Evolutionary conservation across 2,329 filamentous ascomycete species (phyloP).

Genomic region (Myriangium duriaei): DNA sequence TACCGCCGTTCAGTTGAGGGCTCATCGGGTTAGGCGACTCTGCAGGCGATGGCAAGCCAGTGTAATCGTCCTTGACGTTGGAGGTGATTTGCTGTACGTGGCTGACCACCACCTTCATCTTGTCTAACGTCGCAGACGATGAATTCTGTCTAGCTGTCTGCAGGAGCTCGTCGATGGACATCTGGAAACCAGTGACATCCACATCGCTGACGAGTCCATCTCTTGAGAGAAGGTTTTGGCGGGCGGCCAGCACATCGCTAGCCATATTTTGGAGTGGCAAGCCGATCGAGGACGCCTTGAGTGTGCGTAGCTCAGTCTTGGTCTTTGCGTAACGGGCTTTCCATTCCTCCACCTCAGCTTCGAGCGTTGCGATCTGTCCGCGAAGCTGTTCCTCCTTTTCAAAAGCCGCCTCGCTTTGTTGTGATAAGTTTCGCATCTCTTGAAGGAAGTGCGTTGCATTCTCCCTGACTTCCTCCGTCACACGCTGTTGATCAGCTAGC

Average conservation of each 20-base stretch:
- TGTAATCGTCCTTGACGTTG: conserved; percentile 47
- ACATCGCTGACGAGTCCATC: conserved; percentile 78
- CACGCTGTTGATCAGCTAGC: conserved; percentile 67
- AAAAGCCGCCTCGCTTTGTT: conserved; percentile 64
- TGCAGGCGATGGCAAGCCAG: conserved; percentile 27
- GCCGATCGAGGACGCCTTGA: conserved; percentile 70
- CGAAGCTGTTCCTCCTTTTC: conserved; percentile 73
- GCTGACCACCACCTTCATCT: conserved; percentile 76
- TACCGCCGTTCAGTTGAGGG: conserved; percentile 18
- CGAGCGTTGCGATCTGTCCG: conserved; percentile 60
- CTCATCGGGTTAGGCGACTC: conserved; percentile 20
- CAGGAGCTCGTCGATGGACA: conserved; percentile 83
- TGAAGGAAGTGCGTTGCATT: conserved; percentile 73
- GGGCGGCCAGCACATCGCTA: conserved; percentile 29
- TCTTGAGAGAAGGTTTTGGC: conserved; percentile 39
- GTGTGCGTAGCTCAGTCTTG: conserved; percentile 72
- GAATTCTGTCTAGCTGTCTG: conserved; percentile 62
- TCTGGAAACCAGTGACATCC: conserved; percentile 88
- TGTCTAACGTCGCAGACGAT: conserved; percentile 62
- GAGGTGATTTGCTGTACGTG: conserved; percentile 74
- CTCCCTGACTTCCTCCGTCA: conserved; percentile 74
- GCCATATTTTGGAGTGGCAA: conserved; percentile 41
- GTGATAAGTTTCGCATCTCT: conserved; percentile 80
- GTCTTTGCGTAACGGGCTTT: conserved; percentile 75
- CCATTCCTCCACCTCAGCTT: conserved; percentile 80